A percentile compares a stretch with the other conserved stretches of the same genome.
phyloP scores from a whole-genome alignment of 1,284 basidiomycete species.

The Apiotrichum gracile region DNA sequence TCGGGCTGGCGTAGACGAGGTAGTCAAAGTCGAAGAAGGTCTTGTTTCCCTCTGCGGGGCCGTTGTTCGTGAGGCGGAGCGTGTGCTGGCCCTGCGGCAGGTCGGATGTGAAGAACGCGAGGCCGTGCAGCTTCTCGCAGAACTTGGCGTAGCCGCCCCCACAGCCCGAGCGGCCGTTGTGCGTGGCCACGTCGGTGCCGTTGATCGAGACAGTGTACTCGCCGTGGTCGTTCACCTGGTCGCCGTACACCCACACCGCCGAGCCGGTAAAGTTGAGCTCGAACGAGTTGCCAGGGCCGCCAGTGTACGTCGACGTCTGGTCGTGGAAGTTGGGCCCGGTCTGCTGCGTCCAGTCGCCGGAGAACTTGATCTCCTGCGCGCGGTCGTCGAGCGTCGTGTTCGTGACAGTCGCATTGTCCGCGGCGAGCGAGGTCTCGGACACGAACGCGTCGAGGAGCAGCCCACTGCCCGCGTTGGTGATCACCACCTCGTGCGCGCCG shows the following conservation, averaged over 20 bases:
- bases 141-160: constrained; percentile 34
- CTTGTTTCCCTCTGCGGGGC: constrained; percentile 23
- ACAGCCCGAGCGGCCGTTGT: constrained; percentile 42
- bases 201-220: constrained; percentile 42
- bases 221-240: constrained; percentile 49
- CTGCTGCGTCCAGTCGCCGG: constrained; percentile 43
- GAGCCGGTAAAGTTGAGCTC: constrained; percentile 41
- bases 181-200: constrained; percentile 24
- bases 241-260: constrained; percentile 47
- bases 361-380: constrained; percentile 29
- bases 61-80: constrained; percentile 37
- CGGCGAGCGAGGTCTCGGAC: constrained; percentile 29
- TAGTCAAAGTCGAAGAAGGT: constrained; percentile 37
- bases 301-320: constrained; percentile 37
- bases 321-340: constrained; percentile 34
- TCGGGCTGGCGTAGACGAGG: too few relatives aligned
- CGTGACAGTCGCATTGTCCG: constrained; percentile 32
- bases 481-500: constrained; percentile 23
- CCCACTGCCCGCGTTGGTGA: constrained; percentile 32
- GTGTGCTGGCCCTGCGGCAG: constrained; percentile 35
- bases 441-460: constrained; percentile 38
- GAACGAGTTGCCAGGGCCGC: constrained; percentile 29
- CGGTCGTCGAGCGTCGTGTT: constrained; percentile 44
- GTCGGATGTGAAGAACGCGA: constrained; percentile 34
- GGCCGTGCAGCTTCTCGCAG: constrained; percentile 46